phyloP scores from a whole-genome alignment of 116 monocot species.

The Papilionanthe hybrid region DNA sequence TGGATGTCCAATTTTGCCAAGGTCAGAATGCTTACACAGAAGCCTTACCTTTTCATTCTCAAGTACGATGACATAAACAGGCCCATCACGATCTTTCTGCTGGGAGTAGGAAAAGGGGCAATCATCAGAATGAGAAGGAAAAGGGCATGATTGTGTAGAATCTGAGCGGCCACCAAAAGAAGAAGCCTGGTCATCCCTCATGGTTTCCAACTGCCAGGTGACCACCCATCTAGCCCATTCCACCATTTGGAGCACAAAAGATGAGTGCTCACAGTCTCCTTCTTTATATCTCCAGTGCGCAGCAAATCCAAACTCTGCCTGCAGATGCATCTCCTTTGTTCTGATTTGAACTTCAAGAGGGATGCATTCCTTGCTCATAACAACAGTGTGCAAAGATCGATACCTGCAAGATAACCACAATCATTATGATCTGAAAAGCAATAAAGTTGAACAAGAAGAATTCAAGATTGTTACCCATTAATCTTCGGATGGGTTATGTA shows the following conservation, averaged over 20 bases:
- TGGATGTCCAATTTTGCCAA: too few relatives aligned
- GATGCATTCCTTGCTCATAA: slow-evolving; percentile 40
- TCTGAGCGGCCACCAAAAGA: slow-evolving; percentile 3
- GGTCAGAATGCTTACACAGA: background rate
- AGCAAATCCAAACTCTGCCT: slow-evolving; percentile 89
- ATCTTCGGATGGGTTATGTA: slow-evolving; percentile 73
- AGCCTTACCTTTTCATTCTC: slow-evolving; percentile 89
- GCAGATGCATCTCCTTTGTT: slow-evolving; percentile 84
- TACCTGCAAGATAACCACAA: slow-evolving; percentile 39
- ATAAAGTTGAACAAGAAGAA: background rate
- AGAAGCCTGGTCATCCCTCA: slow-evolving; percentile 11
- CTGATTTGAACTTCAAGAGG: slow-evolving; percentile 89
- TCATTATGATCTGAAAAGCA: background rate
- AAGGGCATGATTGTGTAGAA: slow-evolving; percentile 18
- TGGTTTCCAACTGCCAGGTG: slow-evolving; percentile 28
- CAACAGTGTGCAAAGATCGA: slow-evolving; percentile 85
- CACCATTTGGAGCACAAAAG: slow-evolving; percentile 84
- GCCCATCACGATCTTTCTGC: slow-evolving; percentile 38
- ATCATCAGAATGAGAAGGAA: slow-evolving; percentile 22
- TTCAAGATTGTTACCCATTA: slow-evolving; percentile 53
- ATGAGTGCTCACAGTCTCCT: slow-evolving; percentile 61
- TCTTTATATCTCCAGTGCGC: slow-evolving; percentile 98
- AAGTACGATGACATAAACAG: slow-evolving; percentile 64
- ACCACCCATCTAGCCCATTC: slow-evolving; percentile 91
- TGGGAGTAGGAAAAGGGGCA: slow-evolving; percentile 25